Percentiles rank a stretch among this genome's conserved stretches.
phyloP scores from a whole-genome alignment of 1,139 yeast species.

The Scheffersomyces segobiensis region DNA sequence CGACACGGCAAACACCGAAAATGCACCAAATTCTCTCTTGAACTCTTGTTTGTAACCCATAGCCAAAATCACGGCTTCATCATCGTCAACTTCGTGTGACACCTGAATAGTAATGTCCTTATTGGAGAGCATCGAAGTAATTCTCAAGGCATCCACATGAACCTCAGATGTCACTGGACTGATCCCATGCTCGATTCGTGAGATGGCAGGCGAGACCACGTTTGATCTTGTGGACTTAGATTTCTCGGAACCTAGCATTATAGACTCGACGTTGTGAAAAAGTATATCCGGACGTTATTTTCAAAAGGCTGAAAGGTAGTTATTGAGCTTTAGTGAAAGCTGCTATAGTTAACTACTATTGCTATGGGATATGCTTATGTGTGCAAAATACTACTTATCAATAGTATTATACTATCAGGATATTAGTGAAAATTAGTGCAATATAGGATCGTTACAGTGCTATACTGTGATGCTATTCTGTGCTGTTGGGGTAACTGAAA shows the following conservation, averaged over 20 bases:
- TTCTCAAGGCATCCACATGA: constrained; percentile 39
- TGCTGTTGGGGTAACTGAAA: neutral
- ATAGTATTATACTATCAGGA: too few relatives aligned
- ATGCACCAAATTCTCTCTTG: constrained; percentile 63
- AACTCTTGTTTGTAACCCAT: constrained; percentile 76
- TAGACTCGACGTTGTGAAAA: neutral
- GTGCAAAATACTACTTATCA: too few relatives aligned
- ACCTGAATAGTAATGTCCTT: constrained; percentile 40
- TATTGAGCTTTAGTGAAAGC: neutral
- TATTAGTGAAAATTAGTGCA: neutral
- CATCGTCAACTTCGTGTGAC: constrained; percentile 48
- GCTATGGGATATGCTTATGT: too few relatives aligned
- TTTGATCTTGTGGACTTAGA: neutral
- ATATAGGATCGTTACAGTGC: neutral
- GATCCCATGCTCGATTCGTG: constrained; percentile 5
- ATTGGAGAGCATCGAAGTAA: constrained; percentile 44
- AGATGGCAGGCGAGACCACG: neutral
- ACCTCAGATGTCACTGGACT: constrained; percentile 38
- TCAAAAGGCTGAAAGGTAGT: neutral
- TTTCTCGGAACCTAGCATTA: neutral
- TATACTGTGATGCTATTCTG: neutral
- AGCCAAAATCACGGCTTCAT: constrained; percentile 60
- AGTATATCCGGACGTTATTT: neutral
- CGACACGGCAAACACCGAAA: constrained; percentile 67
- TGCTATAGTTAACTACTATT: too few relatives aligned